A percentile compares a stretch with the other conserved stretches of the same genome.
phyloP scores from a whole-genome alignment of 208 protist genomes.

The Leishmania gerbilli region DNA sequence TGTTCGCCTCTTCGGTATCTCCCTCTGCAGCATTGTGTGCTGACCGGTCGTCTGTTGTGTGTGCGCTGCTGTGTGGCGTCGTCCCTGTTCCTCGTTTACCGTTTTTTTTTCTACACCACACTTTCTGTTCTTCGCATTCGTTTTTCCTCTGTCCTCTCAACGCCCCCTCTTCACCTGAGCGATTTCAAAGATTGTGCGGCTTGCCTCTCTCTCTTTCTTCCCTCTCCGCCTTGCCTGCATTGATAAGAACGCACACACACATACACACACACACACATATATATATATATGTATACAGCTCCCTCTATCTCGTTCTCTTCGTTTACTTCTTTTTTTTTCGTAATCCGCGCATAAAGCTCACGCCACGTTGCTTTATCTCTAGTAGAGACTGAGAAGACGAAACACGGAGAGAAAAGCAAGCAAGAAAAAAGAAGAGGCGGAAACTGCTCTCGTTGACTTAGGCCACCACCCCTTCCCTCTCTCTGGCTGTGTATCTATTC shows the following conservation, averaged over 20 bases:
- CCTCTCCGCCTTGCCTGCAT: neutral
- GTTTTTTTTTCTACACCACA: neutral
- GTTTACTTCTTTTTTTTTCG: neutral
- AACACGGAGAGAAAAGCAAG: neutral
- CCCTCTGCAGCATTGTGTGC: neutral
- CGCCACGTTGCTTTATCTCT: neutral
- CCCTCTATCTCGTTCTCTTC: neutral
- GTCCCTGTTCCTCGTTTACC: neutral
- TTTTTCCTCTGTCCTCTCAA: neutral
- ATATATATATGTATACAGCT: neutral
- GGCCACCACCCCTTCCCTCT: neutral
- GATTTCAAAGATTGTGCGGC: neutral
- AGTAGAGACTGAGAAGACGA: neutral
- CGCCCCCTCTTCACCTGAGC: constrained; percentile 4
- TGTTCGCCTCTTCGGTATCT: neutral
- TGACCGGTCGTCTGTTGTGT: neutral
- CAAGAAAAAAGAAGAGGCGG: neutral
- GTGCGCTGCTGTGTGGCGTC: neutral
- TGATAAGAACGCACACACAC: neutral
- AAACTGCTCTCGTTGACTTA: neutral
- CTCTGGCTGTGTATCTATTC: neutral
- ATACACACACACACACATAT: neutral
- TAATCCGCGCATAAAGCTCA: neutral
- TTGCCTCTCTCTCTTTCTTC: neutral
- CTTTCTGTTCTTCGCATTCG: neutral